A percentile compares a stretch with the other conserved stretches of the same genome.
Evolutionary conservation across 2,329 filamentous ascomycete genomes (phyloP).

Genomic region (Fusarium tupiense): DNA sequence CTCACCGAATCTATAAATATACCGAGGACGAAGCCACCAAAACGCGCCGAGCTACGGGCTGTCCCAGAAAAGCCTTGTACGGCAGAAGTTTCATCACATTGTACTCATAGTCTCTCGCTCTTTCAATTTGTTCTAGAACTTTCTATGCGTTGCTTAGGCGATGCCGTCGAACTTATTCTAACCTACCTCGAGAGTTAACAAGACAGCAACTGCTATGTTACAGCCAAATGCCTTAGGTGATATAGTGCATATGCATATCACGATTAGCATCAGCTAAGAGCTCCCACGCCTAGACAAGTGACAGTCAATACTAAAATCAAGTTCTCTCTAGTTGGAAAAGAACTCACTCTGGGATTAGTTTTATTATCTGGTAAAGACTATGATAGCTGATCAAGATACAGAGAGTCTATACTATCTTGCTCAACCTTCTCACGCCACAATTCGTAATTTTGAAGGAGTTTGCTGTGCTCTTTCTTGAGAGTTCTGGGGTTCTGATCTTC

Average conservation of each 20-base stretch:
- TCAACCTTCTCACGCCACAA: not conserved
- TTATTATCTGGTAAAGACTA: not conserved
- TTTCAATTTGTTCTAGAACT: not conserved
- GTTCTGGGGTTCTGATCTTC: not conserved
- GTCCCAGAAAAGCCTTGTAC: too few species aligned
- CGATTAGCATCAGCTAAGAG: too few species aligned
- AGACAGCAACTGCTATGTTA: not conserved
- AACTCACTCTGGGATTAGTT: not conserved
- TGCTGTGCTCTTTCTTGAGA: not conserved
- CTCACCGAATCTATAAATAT: not conserved
- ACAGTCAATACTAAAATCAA: not conserved
- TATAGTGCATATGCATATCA: not conserved
- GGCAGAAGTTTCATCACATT: not conserved
- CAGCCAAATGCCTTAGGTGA: too few species aligned
- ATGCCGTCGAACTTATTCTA: not conserved
- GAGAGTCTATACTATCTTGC: not conserved
- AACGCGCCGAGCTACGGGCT: not conserved
- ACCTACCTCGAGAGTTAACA: not conserved
- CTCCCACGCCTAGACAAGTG: not conserved
- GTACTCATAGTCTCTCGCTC: not conserved
- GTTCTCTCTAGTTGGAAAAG: accelerated
- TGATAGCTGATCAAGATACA: not conserved
- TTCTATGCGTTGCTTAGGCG: not conserved
- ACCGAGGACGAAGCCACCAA: not conserved
- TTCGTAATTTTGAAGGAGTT: not conserved